These are phyloP conservation scores for Sporothrix curviconia DNA, from an alignment of 2,329 filamentous ascomycete species.

Conservation along the genomic window DNA sequence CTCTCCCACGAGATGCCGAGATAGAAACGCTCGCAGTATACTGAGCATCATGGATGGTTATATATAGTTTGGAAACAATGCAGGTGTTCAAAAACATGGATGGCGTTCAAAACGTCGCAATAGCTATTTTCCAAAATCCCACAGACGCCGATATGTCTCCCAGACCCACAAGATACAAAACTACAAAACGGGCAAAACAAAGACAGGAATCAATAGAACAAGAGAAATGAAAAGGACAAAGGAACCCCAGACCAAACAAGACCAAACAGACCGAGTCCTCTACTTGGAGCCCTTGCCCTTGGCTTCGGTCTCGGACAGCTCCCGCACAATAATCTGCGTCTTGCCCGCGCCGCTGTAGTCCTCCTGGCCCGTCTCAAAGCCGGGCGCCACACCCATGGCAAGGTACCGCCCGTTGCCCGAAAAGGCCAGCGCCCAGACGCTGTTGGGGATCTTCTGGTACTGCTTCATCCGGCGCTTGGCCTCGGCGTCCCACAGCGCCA, in stretches of 20 bases:
- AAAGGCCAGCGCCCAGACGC: conserved; percentile 71
- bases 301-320: conserved; percentile 80
- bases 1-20: too few species aligned
- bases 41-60: too few species aligned
- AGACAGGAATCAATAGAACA: neutral
- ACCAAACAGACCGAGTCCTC: neutral
- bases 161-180: neutral
- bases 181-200: neutral
- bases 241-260: neutral
- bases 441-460: conserved; percentile 77
- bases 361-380: conserved; percentile 81
- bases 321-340: conserved; percentile 72
- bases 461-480: conserved; percentile 85
- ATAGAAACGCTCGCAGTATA: too few species aligned
- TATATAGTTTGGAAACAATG: too few species aligned
- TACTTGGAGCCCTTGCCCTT: conserved; percentile 74
- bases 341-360: conserved; percentile 66
- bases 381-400: conserved; percentile 74
- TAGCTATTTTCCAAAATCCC: conserved; percentile 10
- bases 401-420: conserved; percentile 69
- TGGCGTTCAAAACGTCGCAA: neutral
- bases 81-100: neutral
- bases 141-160: conserved; percentile 11
- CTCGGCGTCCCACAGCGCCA: conserved; percentile 88
- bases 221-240: neutral